Evolutionary conservation across 2,329 filamentous ascomycete species (phyloP).

Genomic region (Dactylellina parvicollis): DNA sequence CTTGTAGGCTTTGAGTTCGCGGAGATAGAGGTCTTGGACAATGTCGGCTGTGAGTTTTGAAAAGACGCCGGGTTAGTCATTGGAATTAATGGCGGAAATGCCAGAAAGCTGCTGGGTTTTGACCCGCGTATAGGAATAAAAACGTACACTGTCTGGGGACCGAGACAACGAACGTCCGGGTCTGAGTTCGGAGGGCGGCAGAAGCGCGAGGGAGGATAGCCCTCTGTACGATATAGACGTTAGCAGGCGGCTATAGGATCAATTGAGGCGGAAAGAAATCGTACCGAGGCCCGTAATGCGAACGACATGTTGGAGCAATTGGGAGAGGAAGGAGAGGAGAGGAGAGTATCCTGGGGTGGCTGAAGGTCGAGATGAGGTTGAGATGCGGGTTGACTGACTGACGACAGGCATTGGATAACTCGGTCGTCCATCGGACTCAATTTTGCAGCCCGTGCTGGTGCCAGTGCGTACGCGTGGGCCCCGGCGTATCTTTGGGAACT

Average conservation of each 20-base stretch:
- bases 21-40: slow-evolving; percentile 96
- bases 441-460: slow-evolving; percentile 26
- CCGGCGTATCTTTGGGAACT: slow-evolving; percentile 11
- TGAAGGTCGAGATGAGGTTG: slow-evolving; percentile 49
- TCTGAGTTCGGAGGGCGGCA: slow-evolving; percentile 44
- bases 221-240: slow-evolving; percentile 35
- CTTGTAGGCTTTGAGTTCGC: slow-evolving; percentile 97
- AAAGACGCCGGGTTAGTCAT: slow-evolving; percentile 42
- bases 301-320: slow-evolving; percentile 52
- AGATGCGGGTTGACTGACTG: slow-evolving; percentile 25
- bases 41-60: slow-evolving; percentile 80
- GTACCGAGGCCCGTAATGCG: slow-evolving; percentile 53
- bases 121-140: background rate
- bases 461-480: background rate
- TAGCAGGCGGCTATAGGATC: slow-evolving; percentile 6
- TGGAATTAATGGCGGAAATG: background rate
- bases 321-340: slow-evolving; percentile 37
- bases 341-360: slow-evolving; percentile 7
- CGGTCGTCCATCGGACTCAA: slow-evolving; percentile 51
- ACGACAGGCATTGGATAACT: slow-evolving; percentile 37
- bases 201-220: slow-evolving; percentile 51
- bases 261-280: slow-evolving; percentile 21
- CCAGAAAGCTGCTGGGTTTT: background rate
- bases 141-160: slow-evolving; percentile 42
- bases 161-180: slow-evolving; percentile 48